phyloP scores from a whole-genome alignment of 75 land plant genomes.

The Isoetes taiwanensis region DNA sequence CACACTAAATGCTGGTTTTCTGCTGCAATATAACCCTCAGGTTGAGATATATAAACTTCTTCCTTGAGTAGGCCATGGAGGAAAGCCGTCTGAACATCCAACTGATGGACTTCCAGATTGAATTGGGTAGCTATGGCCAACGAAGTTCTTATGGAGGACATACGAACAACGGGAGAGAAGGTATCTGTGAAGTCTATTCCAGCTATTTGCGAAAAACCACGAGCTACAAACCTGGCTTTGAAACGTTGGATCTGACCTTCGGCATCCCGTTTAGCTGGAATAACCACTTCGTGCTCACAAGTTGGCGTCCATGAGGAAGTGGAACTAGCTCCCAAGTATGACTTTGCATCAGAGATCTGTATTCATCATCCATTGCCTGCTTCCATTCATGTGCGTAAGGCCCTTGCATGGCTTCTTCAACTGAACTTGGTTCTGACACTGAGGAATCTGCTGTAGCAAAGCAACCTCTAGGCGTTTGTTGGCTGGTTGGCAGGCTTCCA shows the following conservation, averaged over 20 bases:
- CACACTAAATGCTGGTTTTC: no score
- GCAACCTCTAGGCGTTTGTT: no score
- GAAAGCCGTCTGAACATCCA: no score
- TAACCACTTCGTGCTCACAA: conserved; percentile 3
- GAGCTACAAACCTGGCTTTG: conserved; percentile 2
- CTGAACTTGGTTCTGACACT: no score
- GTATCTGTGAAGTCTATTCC: not conserved
- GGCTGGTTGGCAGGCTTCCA: no score
- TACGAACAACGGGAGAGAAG: not conserved
- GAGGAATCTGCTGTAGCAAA: no score
- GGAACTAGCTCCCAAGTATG: conserved; percentile 3
- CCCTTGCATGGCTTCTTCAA: no score
- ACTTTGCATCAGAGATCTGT: no score
- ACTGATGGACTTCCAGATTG: not conserved
- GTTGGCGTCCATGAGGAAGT: not conserved
- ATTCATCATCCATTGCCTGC: no score
- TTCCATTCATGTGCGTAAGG: no score
- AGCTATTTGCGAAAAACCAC: not conserved
- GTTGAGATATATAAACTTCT: not conserved
- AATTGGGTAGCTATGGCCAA: not conserved
- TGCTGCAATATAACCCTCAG: not conserved
- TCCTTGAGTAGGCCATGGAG: not conserved
- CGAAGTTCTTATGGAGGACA: not conserved
- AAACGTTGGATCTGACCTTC: not conserved
- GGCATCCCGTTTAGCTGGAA: not conserved